Base-by-base conservation (phyloP, 371 early-diverging fungal genomes). In the Mucor ambiguus region DNA sequence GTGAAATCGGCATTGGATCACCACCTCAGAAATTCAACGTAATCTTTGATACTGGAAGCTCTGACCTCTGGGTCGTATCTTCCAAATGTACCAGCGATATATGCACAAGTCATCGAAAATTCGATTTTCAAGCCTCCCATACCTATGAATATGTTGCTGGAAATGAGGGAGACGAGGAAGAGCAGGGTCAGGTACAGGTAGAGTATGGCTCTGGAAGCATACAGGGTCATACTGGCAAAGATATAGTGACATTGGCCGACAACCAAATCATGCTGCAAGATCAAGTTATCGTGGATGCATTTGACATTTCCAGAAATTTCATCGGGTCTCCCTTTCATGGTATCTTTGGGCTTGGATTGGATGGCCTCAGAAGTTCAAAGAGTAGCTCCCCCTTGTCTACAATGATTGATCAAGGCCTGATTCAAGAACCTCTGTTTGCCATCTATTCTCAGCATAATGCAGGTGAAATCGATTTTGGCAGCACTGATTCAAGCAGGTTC, bases 11-110 rank as follows among this genome's bases (percentile, higher is more conserved):
- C 18, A 63, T 93, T 1, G 93, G 93, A 5, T 83, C 86, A 7
- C 93, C 93, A 9, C 83, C 89, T 1, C 91, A 92, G 64, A 64
- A 29, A 28, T 88, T 92, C 65, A 76, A 82, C 24, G 85, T 92
- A 6, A 80, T 90, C 7, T 90, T 93, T 68, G 93, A 93, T 64
- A 93, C 93, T 0, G 93, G 92, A 0, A 90, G 91, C 28, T 79
- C 89, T 28, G 88, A 92, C 61, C 63, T 91, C 43, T 92, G 93
- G 93, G 96, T 98, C n/a, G 96, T 98, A 0, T 95, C 95, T 18
- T 89, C 92, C 2, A 82, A 89, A 62, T 98, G 98, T 84, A 70
- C 76, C 30, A 92, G 91, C 1, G 90, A 92, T 54, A 91, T 76
- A 2, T 80, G 81, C 38, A 29, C 33, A 7, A 52, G 63, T 24